Base-by-base conservation (phyloP, 2,329 filamentous ascomycete genomes). In the Apiospora hydei region DNA sequence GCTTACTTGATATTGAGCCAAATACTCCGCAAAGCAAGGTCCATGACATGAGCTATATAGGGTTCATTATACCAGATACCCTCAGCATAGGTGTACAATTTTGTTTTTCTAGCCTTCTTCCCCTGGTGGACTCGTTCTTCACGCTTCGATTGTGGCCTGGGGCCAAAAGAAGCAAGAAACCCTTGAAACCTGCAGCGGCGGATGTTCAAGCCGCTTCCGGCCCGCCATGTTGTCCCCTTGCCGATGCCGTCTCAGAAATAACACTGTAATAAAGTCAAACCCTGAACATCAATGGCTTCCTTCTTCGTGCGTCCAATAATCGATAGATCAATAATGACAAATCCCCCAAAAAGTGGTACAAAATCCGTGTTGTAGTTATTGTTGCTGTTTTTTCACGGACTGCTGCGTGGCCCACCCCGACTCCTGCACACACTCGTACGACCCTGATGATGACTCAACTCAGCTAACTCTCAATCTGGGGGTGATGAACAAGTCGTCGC, bases 241-340 rank as follows among this genome's bases (percentile, higher is more conserved):
- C 57, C 34, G 57, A 64, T 64, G 57, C 34, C 34, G 57, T 64
- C 57, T 64, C 57, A 64, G 18, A 64, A 21, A 41, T 41, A 8
- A 38, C 21, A 13, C 34, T 34, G 57, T 41, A n/a, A 41, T 38
- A 64, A 64, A 41, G 18, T 64, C 34, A 64, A 64, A 64, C 26
- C 26, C 26, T 30, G 26, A 34, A 13, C 41, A 34, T 16, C 18
- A 34, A 34, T 38, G 30, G 34, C 34, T 41, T 34, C 57, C 30
- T 64, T n/a, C n/a, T 41, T 13, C 34, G 30, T 41, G 34, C 57
- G 30, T 24, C 3, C 18, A 64, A 41, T 8, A 41, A 24, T 18
- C 21, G 30, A 41, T 64, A 64, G 57, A 41, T 64, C 30, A 64
- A 64, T 4, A 64, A 64, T 41, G 57, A 64, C 30, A 64, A 64